Percentiles rank a stretch among this genome's conserved stretches.
Conservation (phyloP, 495 filamentous ascomycete genomes). For the Aspergillus incahuasiensis region DNA sequence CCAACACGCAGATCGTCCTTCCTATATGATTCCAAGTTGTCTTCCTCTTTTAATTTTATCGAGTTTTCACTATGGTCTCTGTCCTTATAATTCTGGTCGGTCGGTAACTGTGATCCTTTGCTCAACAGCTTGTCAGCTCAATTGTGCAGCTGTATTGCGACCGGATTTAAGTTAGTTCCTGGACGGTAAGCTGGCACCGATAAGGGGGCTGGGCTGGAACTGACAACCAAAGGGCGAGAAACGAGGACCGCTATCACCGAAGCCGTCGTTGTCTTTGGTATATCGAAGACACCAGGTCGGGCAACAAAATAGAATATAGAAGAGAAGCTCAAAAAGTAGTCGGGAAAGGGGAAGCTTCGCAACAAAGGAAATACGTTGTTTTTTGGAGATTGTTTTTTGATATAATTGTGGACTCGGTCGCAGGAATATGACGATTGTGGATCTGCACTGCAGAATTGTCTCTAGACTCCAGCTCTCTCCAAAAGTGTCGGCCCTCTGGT, state of each 20-base stretch:
- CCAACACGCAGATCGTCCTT: constrained; percentile 7
- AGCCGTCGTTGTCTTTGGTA: constrained; percentile 5
- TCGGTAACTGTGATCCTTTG: constrained; percentile 2
- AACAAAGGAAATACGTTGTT: constrained; percentile 14
- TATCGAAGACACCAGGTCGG: constrained; percentile 20
- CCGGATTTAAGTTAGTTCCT: constrained; percentile 15
- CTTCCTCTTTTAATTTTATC: neutral
- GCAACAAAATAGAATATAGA: constrained; percentile 1
- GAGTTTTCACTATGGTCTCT: neutral
- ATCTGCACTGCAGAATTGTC: constrained; percentile 27
- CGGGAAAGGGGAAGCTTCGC: constrained; percentile 15
- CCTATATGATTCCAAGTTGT: neutral
- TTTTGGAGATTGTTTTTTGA: constrained; percentile 10
- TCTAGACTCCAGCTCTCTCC: constrained; percentile 10
- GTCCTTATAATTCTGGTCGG: constrained; percentile 2
- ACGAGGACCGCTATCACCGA: constrained; percentile 1
- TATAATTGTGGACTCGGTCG: constrained; percentile 4
- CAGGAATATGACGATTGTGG: constrained; percentile 9
- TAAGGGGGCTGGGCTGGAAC: constrained; percentile 18
- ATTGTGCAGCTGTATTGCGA: constrained; percentile 18
- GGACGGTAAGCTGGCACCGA: constrained; percentile 13
- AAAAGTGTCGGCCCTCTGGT: constrained; percentile 12
- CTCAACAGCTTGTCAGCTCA: constrained; percentile 12
- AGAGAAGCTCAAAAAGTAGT: neutral
- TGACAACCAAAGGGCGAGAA: constrained; percentile 8